A percentile compares a stretch with the other conserved stretches of the same genome.
Conservation (phyloP, 2,329 filamentous ascomycete genomes). For the Echinosphaeria canescens region DNA sequence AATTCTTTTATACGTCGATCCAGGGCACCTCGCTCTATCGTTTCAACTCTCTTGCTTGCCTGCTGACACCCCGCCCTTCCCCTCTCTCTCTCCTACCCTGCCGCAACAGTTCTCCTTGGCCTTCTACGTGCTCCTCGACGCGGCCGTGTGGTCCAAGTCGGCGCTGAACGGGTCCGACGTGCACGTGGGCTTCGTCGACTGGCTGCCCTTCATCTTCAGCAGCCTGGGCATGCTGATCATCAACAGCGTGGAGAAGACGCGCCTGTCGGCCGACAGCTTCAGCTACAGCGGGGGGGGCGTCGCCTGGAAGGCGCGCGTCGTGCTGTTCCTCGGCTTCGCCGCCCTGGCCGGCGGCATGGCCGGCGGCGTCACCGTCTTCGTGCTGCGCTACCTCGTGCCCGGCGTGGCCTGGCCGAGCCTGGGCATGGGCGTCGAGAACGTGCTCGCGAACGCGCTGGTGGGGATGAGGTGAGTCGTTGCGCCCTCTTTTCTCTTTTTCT, state of each 20-base stretch:
- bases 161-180: constrained; percentile 33
- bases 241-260: constrained; percentile 46
- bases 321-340: constrained; percentile 45
- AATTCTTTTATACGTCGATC: background rate
- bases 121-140: constrained; percentile 47
- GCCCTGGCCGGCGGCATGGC: constrained; percentile 45
- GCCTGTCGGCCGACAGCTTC: constrained; percentile 39
- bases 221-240: constrained; percentile 49
- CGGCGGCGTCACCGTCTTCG: constrained; percentile 44
- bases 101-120: constrained; percentile 36
- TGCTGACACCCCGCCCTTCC: background rate
- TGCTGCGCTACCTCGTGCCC: constrained; percentile 40
- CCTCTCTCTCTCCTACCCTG: constrained; percentile 1
- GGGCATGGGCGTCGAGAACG: constrained; percentile 42
- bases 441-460: constrained; percentile 41
- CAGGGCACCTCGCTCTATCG: background rate
- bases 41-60: background rate
- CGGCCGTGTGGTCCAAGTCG: constrained; percentile 44
- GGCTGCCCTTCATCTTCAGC: constrained; percentile 46
- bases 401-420: constrained; percentile 35
- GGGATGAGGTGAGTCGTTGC: constrained; percentile 27
- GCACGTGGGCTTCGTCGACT: constrained; percentile 47
- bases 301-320: constrained; percentile 46
- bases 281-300: constrained; percentile 39
- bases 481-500: background rate